Conservation (phyloP, 2,329 filamentous ascomycete species). For the Pseudopyricularia cyperi region DNA sequence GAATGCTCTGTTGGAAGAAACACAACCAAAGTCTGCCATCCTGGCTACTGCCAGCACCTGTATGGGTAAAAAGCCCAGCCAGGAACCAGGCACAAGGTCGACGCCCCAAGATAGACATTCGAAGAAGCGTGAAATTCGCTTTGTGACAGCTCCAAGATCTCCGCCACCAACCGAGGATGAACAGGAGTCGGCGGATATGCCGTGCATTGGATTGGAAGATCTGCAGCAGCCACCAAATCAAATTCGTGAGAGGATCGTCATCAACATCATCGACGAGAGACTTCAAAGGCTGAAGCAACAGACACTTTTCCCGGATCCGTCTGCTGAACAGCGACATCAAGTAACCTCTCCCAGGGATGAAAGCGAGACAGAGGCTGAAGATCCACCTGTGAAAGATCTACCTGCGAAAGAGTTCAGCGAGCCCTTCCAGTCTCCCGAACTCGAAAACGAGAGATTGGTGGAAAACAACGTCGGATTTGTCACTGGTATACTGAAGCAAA, state of each 20-base stretch:
- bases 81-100: neutral
- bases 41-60: neutral
- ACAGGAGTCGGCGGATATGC: neutral
- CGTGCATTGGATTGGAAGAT: neutral
- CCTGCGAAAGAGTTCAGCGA: no score
- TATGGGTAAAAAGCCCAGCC: neutral
- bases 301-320: neutral
- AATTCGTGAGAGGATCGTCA: neutral
- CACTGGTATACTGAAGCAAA: neutral
- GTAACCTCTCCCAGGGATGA: neutral
- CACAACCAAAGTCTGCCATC: neutral
- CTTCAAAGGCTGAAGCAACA: neutral
- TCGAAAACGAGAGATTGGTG: neutral
- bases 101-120: neutral
- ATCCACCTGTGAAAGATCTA: neutral
- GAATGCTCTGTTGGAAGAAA: neutral
- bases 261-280: slow-evolving; percentile 1
- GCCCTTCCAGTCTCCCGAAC: neutral
- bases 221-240: neutral
- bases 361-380: neutral
- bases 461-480: neutral
- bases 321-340: neutral
- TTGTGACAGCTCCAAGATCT: neutral
- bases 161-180: neutral
- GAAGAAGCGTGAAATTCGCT: neutral